A percentile compares a stretch with the other conserved stretches of the same genome.
phyloP scores from a whole-genome alignment of 225 moss, liverwort and hornwort genomes.

The Bryoerythrophyllum caledonicum region DNA sequence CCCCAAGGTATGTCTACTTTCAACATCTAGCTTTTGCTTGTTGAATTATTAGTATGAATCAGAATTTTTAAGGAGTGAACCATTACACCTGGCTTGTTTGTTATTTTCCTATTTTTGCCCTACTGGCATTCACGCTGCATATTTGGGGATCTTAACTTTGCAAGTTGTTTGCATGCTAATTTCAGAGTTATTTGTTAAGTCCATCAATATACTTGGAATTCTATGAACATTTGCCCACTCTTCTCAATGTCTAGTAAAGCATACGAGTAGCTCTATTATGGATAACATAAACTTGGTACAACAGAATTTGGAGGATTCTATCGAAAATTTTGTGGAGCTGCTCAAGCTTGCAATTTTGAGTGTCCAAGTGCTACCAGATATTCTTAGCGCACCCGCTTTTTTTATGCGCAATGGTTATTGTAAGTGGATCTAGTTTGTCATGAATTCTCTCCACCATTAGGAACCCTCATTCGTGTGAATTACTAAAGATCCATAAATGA shows the following conservation, averaged over 20 bases:
- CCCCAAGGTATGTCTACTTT: background rate
- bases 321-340: background rate
- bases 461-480: background rate
- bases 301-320: constrained; percentile 4
- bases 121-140: background rate
- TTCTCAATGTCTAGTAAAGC: too few relatives aligned
- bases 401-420: background rate
- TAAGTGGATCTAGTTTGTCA: background rate
- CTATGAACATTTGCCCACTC: too few relatives aligned
- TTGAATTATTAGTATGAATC: background rate
- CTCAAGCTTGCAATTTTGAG: constrained; percentile 20
- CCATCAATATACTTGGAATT: too few relatives aligned
- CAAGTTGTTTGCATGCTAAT: background rate
- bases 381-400: constrained; percentile 3
- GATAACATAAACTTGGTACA: background rate
- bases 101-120: background rate
- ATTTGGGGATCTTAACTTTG: background rate
- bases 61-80: background rate
- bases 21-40: background rate
- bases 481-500: background rate
- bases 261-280: too few relatives aligned
- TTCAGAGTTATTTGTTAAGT: too few relatives aligned
- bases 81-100: background rate
- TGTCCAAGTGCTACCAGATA: constrained; percentile 8
- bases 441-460: background rate